These are phyloP conservation scores for Syzygium aqueum DNA, from an alignment of 345 rosid genomes.

Conservation along the genomic window DNA sequence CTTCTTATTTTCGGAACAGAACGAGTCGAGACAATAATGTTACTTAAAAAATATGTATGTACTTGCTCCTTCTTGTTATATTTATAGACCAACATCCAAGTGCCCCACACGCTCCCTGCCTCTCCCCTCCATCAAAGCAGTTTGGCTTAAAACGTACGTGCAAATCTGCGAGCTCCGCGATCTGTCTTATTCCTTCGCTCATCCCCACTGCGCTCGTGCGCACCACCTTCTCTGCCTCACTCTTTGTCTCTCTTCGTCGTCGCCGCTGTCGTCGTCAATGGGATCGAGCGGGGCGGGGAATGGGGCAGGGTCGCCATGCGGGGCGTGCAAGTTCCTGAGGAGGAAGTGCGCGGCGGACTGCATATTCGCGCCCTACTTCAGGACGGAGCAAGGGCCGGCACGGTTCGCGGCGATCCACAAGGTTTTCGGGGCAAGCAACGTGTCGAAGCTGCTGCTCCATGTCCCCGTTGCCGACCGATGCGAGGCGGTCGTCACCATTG, in stretches of 20 bases:
- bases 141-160: neutral
- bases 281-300: conserved; percentile 5
- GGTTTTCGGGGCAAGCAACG: conserved; percentile 78
- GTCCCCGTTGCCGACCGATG: conserved; percentile 57
- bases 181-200: conserved; percentile 13
- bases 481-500: conserved; percentile 66
- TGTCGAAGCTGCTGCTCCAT: conserved; percentile 48
- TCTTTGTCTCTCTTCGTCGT: neutral
- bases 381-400: conserved; percentile 63
- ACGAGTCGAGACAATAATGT: neutral
- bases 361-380: conserved; percentile 63
- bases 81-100: neutral
- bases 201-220: conserved; percentile 45
- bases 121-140: neutral
- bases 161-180: neutral
- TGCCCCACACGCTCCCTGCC: neutral
- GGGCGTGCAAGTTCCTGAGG: conserved; percentile 74
- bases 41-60: neutral
- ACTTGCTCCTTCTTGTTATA: neutral
- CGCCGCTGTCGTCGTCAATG: neutral
- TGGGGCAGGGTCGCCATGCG: conserved; percentile 53
- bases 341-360: conserved; percentile 65
- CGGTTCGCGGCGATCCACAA: conserved; percentile 68
- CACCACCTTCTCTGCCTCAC: neutral
- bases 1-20: neutral